A percentile compares a stretch with the other conserved stretches of the same genome.
phyloP scores from a whole-genome alignment of 345 rosid genomes.

The Psidium friedrichsthalianum region DNA sequence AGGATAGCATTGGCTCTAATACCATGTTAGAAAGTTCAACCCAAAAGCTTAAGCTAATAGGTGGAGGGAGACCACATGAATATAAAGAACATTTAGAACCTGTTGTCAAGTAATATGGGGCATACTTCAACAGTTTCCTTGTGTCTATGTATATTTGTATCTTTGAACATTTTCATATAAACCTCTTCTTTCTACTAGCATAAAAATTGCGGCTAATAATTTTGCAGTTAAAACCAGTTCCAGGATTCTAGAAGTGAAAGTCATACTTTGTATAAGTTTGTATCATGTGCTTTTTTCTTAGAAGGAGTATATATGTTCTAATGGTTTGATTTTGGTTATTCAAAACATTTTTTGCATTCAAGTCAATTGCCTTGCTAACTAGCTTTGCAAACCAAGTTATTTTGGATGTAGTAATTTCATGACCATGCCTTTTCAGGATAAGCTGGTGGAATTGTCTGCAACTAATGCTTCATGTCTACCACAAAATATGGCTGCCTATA shows the following conservation, averaged over 20 bases:
- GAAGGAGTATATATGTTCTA: neutral
- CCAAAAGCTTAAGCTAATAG: too few species aligned
- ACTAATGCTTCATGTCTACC: constrained; percentile 32
- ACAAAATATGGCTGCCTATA: constrained; percentile 38
- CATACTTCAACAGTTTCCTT: neutral
- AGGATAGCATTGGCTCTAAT: too few species aligned
- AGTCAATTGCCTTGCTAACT: neutral
- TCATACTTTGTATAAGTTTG: neutral
- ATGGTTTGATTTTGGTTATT: neutral
- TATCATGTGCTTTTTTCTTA: neutral
- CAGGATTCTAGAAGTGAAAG: neutral
- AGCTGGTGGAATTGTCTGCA: constrained; percentile 49
- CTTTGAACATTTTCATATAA: neutral
- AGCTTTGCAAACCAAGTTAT: constrained; percentile 17
- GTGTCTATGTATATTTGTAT: neutral
- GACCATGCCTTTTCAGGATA: neutral
- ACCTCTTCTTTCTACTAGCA: neutral
- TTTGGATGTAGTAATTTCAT: constrained; percentile 41
- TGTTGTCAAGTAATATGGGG: too few species aligned
- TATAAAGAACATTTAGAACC: too few species aligned
- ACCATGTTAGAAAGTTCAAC: too few species aligned
- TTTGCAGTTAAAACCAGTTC: neutral
- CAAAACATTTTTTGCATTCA: neutral
- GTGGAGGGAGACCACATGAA: too few species aligned
- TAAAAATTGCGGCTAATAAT: neutral